These are phyloP conservation scores for Theileria sp. DNA, from an alignment of 169 alveolate species.

Conservation along the genomic window DNA sequence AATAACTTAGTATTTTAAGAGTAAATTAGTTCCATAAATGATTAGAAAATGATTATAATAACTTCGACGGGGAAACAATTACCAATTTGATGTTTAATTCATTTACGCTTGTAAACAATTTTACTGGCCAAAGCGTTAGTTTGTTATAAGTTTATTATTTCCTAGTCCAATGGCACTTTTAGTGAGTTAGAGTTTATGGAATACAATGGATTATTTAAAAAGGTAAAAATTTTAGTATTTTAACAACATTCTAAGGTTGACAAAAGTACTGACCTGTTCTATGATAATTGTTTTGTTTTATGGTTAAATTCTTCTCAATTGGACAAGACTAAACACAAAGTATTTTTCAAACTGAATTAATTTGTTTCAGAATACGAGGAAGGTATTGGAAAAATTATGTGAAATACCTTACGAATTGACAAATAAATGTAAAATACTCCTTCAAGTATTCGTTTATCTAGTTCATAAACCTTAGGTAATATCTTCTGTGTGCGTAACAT, in stretches of 20 bases:
- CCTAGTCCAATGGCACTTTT: neutral
- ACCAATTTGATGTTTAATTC: conserved; percentile 10
- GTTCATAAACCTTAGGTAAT: conserved; percentile 13
- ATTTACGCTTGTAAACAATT: conserved; percentile 1
- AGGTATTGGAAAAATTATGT: conserved; percentile 27
- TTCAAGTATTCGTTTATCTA: conserved; percentile 26
- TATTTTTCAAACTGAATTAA: neutral
- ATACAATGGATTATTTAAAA: conserved; percentile 43
- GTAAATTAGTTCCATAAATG: neutral
- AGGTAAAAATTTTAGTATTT: conserved; percentile 14
- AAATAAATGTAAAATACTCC: conserved; percentile 44
- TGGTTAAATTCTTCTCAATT: conserved; percentile 57
- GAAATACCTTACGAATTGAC: conserved; percentile 54
- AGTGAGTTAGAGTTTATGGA: conserved; percentile 62
- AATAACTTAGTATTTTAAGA: neutral
- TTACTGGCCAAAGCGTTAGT: conserved; percentile 31
- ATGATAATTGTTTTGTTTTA: conserved; percentile 38
- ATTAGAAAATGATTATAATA: conserved; percentile 20
- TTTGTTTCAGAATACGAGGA: conserved; percentile 24
- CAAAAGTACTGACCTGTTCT: conserved; percentile 2
- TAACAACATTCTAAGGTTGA: conserved; percentile 11
- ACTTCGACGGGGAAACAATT: conserved; percentile 24
- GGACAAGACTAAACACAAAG: conserved; percentile 49
- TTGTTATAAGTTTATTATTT: neutral
- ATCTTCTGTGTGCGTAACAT: conserved; percentile 40